These are phyloP conservation scores for Cutaneotrichosporon cutaneum DNA, from an alignment of 1,284 basidiomycete species.

Conservation along the genomic window DNA sequence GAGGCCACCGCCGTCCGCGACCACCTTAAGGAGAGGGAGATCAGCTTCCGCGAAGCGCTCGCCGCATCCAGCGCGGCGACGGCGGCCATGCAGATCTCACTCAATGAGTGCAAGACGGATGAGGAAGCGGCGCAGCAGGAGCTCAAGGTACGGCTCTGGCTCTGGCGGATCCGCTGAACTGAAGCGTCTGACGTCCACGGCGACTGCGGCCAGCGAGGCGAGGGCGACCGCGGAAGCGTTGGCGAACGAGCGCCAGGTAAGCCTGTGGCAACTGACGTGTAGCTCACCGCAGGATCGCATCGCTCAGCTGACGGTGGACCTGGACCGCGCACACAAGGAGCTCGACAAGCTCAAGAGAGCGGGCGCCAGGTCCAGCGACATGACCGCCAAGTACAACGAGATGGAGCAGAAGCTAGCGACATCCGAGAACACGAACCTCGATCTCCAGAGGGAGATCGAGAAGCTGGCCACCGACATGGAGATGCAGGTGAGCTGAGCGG, in stretches of 20 bases:
- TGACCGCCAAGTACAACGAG: background rate
- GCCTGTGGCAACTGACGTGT: background rate
- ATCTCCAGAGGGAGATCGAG: background rate
- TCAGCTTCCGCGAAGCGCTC: background rate
- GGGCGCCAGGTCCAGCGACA: background rate
- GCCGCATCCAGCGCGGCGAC: background rate
- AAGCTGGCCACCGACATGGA: background rate
- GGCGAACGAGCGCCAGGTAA: background rate
- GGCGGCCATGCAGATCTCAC: background rate
- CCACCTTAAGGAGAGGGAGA: background rate
- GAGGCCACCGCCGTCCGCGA: background rate
- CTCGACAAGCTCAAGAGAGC: background rate
- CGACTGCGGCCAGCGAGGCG: background rate
- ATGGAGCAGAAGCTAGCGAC: background rate
- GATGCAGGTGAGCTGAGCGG: background rate
- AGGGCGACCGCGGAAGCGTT: background rate
- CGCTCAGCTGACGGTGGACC: background rate
- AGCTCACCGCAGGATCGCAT: background rate
- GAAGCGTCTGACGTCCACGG: background rate
- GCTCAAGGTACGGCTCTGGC: background rate
- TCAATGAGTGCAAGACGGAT: background rate
- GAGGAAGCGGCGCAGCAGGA: background rate
- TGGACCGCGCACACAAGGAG: background rate
- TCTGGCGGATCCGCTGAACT: background rate
- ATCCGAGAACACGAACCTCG: background rate